Conservation (phyloP, 2,329 filamentous ascomycete species). For the Coleophoma crateriformis region DNA sequence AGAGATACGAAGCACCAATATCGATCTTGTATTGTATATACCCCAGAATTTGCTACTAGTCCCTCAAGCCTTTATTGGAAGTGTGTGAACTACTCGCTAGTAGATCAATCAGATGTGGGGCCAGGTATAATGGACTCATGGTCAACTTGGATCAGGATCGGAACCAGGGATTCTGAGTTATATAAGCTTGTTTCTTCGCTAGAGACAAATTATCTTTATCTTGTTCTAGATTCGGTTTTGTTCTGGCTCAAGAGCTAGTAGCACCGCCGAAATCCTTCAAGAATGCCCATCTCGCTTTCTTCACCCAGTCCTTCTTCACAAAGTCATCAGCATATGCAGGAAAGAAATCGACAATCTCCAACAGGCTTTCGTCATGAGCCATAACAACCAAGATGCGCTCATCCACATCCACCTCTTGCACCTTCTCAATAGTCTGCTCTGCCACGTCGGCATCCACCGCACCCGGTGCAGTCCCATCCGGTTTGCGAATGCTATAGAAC, state of each 20-base stretch:
- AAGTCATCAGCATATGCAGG: slow-evolving; percentile 39
- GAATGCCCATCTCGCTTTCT: slow-evolving; percentile 38
- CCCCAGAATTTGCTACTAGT: too few relatives aligned
- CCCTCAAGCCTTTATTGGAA: too few relatives aligned
- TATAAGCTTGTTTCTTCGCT: too few relatives aligned
- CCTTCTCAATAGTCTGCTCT: slow-evolving; percentile 30
- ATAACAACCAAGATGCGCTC: slow-evolving; percentile 35
- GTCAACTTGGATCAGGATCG: too few relatives aligned
- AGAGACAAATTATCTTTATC: too few relatives aligned
- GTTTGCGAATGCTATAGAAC: slow-evolving; percentile 20
- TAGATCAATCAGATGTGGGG: too few relatives aligned
- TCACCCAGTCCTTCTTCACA: slow-evolving; percentile 34
- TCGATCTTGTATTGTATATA: too few relatives aligned
- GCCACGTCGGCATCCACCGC: slow-evolving; percentile 8
- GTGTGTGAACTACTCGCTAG: too few relatives aligned
- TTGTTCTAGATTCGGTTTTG: too few relatives aligned
- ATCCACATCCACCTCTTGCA: slow-evolving; percentile 37
- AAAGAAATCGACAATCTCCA: slow-evolving; percentile 38
- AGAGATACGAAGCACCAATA: too few relatives aligned
- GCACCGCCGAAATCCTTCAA: slow-evolving; percentile 29
- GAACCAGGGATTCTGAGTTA: too few relatives aligned
- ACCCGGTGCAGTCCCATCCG: slow-evolving; percentile 7
- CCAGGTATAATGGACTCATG: too few relatives aligned
- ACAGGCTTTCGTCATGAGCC: slow-evolving; percentile 38
- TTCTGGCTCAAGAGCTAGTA: neutral